Evolutionary conservation across 331 rosid species (phyloP).

Genomic region (Ulmus americana): DNA sequence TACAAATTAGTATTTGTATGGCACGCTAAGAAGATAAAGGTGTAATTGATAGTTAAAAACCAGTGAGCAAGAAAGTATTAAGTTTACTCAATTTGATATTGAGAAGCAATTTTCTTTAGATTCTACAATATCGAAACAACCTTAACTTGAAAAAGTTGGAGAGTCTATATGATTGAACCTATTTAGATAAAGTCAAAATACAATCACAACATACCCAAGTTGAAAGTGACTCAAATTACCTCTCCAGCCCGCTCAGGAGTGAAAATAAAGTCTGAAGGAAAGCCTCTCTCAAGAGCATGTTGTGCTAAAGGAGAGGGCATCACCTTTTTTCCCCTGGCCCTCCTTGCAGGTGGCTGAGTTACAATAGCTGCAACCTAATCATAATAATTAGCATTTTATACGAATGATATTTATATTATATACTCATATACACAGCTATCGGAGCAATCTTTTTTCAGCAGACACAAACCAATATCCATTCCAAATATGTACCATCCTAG

Average conservation of each 20-base stretch:
- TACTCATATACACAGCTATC: no score
- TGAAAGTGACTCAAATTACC: constrained; percentile 25
- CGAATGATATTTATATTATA: no score
- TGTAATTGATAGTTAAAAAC: not conserved
- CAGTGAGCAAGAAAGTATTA: not conserved
- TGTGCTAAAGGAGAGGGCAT: constrained; percentile 71
- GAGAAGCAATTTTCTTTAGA: not conserved
- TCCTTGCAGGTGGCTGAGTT: constrained; percentile 80
- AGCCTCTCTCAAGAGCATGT: constrained; percentile 74
- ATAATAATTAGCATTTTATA: no score
- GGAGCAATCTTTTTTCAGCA: no score
- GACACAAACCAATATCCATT: no score
- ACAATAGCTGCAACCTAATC: constrained; percentile 82
- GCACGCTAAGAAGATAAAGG: not conserved
- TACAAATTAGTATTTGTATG: not conserved
- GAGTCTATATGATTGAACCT: not conserved
- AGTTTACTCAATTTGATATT: not conserved
- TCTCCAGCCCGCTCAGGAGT: constrained; percentile 63
- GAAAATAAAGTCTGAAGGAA: constrained; percentile 67
- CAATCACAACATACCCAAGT: not conserved
- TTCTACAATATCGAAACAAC: not conserved
- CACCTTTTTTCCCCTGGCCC: constrained; percentile 68
- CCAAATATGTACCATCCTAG: no score
- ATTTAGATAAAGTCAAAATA: not conserved
- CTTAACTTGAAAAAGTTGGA: not conserved